phyloP scores from a whole-genome alignment of 2,329 filamentous ascomycete genomes.

The Pezicula neosporulosa region DNA sequence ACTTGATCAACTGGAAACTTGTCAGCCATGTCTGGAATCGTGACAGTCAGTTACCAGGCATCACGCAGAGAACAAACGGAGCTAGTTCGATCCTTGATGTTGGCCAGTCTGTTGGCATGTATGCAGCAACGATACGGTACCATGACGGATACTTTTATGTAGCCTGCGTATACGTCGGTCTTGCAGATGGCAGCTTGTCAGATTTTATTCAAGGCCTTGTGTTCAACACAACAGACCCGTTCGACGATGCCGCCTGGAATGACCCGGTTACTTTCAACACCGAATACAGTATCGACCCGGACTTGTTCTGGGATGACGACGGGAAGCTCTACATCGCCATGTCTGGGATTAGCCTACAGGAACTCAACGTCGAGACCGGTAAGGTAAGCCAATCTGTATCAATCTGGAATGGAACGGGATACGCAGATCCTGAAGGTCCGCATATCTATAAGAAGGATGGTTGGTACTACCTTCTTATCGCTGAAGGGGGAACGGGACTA shows the following conservation, averaged over 20 bases:
- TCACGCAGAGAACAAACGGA: constrained; percentile 25
- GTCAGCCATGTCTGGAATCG: constrained; percentile 29
- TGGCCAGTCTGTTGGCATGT: constrained; percentile 27
- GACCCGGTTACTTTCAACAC: constrained; percentile 43
- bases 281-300: constrained; percentile 47
- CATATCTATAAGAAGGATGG: constrained; percentile 47
- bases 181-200: constrained; percentile 31
- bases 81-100: constrained; percentile 14
- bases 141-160: constrained; percentile 35
- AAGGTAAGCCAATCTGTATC: constrained; percentile 31
- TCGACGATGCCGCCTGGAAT: constrained; percentile 40
- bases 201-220: constrained; percentile 21
- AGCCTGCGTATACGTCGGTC: constrained; percentile 19
- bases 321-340: constrained; percentile 46
- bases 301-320: constrained; percentile 47
- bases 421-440: constrained; percentile 44
- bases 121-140: constrained; percentile 36
- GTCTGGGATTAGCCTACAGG: constrained; percentile 33
- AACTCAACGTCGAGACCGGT: constrained; percentile 36
- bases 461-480: constrained; percentile 50
- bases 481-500: constrained; percentile 47
- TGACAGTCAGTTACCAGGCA: constrained; percentile 32
- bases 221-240: constrained; percentile 41
- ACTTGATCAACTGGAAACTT: constrained; percentile 33
- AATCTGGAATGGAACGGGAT: constrained; percentile 47